phyloP scores from a whole-genome alignment of 73 alveolate species.

The Paramecium caudatum region DNA sequence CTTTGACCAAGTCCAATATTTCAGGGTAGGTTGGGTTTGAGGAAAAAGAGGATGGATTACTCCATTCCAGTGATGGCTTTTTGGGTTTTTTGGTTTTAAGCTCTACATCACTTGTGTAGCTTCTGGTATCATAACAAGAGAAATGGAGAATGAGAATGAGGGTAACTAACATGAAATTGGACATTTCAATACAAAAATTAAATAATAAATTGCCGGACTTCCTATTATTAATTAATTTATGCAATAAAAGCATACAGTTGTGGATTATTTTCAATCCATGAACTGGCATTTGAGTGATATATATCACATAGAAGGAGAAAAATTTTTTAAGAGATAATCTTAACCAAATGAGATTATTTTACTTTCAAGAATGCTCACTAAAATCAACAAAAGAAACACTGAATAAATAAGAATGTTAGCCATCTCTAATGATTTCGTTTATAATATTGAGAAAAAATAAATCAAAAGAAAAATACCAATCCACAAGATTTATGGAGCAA shows the following conservation, averaged over 20 bases:
- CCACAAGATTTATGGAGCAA: conserved; percentile 19
- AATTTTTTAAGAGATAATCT: conserved; percentile 13
- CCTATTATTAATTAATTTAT: no score
- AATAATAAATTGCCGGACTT: no score
- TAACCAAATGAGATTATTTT: neutral
- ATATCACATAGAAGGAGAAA: conserved; percentile 21
- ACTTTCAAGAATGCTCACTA: neutral
- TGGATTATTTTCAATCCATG: no score
- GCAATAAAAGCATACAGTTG: no score
- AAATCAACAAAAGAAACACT: conserved; percentile 49
- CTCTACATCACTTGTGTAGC: no score
- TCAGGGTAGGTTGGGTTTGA: neutral
- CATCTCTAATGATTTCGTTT: conserved; percentile 39
- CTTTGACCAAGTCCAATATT: neutral
- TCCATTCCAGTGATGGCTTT: conserved; percentile 3
- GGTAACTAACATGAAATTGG: no score
- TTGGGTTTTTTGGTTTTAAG: neutral
- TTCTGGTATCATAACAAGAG: neutral
- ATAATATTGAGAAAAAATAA: neutral
- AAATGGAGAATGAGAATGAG: neutral
- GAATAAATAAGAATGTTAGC: conserved; percentile 51
- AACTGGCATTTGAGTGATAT: neutral
- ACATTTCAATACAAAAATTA: no score
- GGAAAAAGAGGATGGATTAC: neutral
- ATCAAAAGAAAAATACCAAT: conserved; percentile 42